phyloP scores from a whole-genome alignment of 345 rosid genomes.

The Passiflora organensis region DNA sequence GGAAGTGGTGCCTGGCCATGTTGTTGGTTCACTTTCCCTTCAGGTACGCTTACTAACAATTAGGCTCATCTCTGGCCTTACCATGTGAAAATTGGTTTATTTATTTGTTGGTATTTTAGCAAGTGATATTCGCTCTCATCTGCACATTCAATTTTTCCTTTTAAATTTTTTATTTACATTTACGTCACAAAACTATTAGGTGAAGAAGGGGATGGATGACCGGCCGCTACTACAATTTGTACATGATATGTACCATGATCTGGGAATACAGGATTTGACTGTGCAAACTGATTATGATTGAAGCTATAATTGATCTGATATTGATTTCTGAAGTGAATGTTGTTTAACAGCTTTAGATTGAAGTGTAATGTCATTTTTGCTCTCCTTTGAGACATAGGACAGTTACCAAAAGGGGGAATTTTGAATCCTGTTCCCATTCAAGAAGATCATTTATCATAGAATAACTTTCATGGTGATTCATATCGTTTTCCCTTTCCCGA shows the following conservation, averaged over 20 bases:
- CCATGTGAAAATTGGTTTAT: neutral
- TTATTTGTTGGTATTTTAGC: neutral
- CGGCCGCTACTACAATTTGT: conserved; percentile 44
- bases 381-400: neutral
- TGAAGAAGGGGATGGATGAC: conserved; percentile 63
- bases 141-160: neutral
- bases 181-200: conserved; percentile 42
- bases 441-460: no score
- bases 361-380: neutral
- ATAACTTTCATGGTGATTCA: no score
- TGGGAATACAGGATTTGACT: conserved; percentile 80
- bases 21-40: conserved; percentile 70
- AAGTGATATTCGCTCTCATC: neutral
- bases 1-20: conserved; percentile 94
- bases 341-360: conserved; percentile 7
- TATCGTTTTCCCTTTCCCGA: no score
- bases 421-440: no score
- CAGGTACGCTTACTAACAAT: conserved; percentile 39
- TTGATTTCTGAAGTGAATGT: no score
- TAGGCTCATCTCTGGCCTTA: neutral
- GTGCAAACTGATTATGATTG: conserved; percentile 55
- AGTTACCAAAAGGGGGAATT: no score
- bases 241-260: conserved; percentile 71
- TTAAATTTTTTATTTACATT: conserved; percentile 1
- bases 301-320: neutral